Evolutionary conservation across 2,329 filamentous ascomycete genomes (phyloP).

Genomic region (Penicillium griseofulvum): DNA sequence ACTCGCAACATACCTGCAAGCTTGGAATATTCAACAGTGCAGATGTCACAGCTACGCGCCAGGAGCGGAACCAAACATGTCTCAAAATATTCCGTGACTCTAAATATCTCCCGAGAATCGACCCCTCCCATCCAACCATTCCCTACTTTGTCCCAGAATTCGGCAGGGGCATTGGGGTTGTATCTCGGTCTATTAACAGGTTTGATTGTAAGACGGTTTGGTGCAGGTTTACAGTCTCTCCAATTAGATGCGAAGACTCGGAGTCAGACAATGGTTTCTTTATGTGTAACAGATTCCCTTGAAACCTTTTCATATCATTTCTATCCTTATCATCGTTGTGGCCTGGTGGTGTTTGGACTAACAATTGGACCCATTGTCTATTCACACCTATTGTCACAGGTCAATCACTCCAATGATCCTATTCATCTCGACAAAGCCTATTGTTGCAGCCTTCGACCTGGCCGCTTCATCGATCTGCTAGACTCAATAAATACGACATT

Average conservation of each 20-base stretch:
- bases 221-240: constrained; percentile 9
- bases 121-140: constrained; percentile 17
- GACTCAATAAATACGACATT: background rate
- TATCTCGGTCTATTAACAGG: constrained; percentile 8
- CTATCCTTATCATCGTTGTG: background rate
- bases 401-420: background rate
- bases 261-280: constrained; percentile 3
- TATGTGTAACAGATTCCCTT: constrained; percentile 16
- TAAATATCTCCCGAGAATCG: constrained; percentile 7
- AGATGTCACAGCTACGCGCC: constrained; percentile 17
- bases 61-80: constrained; percentile 14
- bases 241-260: constrained; percentile 11
- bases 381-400: background rate
- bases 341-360: background rate
- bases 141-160: constrained; percentile 3
- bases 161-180: background rate
- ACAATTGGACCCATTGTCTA: background rate
- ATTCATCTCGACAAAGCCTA: constrained; percentile 6
- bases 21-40: background rate
- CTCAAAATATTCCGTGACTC: constrained; percentile 16
- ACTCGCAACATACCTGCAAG: constrained; percentile 10
- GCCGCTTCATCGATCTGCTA: background rate
- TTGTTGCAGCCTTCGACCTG: background rate
- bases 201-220: constrained; percentile 12
- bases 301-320: constrained; percentile 1